Percentiles rank a stretch among this genome's conserved stretches.
Conservation (phyloP, 176 grass and related monocot genomes). For the Triticum monococcum region DNA sequence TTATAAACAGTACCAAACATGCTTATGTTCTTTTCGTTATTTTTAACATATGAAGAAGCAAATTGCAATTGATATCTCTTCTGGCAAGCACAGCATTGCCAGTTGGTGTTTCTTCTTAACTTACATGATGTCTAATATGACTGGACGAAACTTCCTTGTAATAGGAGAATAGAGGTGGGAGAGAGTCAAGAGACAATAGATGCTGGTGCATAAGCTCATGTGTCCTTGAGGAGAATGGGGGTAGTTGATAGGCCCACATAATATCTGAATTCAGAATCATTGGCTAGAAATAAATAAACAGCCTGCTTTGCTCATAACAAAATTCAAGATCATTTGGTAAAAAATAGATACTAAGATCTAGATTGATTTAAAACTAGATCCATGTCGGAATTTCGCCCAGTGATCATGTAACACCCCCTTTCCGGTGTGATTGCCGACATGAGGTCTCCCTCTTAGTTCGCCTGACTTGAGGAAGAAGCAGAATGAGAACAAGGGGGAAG, state of each 20-base stretch:
- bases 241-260: neutral
- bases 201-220: neutral
- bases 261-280: neutral
- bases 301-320: neutral
- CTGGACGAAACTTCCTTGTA: neutral
- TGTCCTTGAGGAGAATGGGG: neutral
- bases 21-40: neutral
- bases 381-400: neutral
- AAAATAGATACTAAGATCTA: neutral
- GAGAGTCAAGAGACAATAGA: neutral
- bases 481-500: no score
- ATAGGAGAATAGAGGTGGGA: neutral
- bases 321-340: neutral
- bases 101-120: neutral
- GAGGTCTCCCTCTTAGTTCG: no score
- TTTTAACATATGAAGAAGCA: neutral
- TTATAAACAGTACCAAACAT: neutral
- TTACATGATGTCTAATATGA: neutral
- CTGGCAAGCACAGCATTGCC: neutral
- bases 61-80: neutral
- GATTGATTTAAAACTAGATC: neutral
- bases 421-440: no score
- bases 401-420: neutral
- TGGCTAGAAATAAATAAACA: slow-evolving; percentile 9
- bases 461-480: no score